Percentiles rank a stretch among this genome's conserved stretches.
These are phyloP conservation scores for Ophiostoma populinum DNA, from an alignment of 2,329 filamentous ascomycete species.

Conservation along the genomic window DNA sequence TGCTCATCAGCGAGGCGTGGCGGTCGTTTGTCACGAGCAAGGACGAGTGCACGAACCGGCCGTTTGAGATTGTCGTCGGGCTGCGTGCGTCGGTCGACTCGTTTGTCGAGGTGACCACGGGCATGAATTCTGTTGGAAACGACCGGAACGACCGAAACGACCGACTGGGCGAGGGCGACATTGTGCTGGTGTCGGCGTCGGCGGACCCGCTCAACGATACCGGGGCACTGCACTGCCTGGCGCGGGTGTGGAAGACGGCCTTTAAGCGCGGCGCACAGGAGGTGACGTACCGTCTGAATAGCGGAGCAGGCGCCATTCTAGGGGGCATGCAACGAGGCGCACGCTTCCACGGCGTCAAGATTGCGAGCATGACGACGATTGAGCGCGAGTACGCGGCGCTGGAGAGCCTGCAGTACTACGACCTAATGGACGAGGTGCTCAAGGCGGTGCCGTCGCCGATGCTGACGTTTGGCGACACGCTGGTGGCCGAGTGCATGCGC, in stretches of 20 bases:
- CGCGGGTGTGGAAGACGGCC: slow-evolving; percentile 62
- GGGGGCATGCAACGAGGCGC: slow-evolving; percentile 49
- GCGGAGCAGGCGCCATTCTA: slow-evolving; percentile 42
- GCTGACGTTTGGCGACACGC: slow-evolving; percentile 60
- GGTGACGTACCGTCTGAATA: slow-evolving; percentile 69
- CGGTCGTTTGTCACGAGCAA: slow-evolving; percentile 79
- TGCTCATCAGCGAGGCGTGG: slow-evolving; percentile 89
- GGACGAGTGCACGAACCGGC: slow-evolving; percentile 64
- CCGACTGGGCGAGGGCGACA: slow-evolving; percentile 54
- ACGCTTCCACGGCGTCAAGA: slow-evolving; percentile 58
- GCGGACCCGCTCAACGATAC: slow-evolving; percentile 50
- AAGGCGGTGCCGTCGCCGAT: slow-evolving; percentile 80
- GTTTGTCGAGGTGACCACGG: slow-evolving; percentile 77
- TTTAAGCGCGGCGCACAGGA: slow-evolving; percentile 71
- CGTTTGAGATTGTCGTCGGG: slow-evolving; percentile 75
- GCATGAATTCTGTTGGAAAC: slow-evolving; percentile 42
- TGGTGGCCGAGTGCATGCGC: slow-evolving; percentile 49
- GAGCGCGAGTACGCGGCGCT: slow-evolving; percentile 91
- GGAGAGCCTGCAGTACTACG: slow-evolving; percentile 84
- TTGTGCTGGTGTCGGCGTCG: slow-evolving; percentile 67
- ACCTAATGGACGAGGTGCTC: slow-evolving; percentile 77
- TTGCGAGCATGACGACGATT: slow-evolving; percentile 85
- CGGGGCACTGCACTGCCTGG: slow-evolving; percentile 62
- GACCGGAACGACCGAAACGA: slow-evolving; percentile 25
- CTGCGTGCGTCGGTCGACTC: slow-evolving; percentile 82